Evolutionary conservation across 1,139 yeast species (phyloP), one percentile per base, ranked within the genome.

Genomic region (Magnusiomyces tetraspermus): DNA sequence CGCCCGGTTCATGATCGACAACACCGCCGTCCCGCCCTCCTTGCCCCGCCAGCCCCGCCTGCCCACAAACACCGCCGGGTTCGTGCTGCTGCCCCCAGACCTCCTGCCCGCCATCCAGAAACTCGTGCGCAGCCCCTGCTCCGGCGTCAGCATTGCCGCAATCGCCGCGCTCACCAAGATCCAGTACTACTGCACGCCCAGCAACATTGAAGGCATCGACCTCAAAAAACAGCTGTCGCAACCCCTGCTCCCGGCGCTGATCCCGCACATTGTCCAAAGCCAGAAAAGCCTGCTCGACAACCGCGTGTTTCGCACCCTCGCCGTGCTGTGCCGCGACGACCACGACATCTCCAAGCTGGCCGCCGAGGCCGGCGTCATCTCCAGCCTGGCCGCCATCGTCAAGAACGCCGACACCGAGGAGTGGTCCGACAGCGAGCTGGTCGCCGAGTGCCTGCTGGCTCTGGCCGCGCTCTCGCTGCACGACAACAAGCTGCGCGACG

Each of bases 391-490:
- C 41, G 54, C 46, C 28, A 58, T 62, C 3, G 59, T 55, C 53
- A 64, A 55, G 52, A 52, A 55, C 15, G 55, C 53, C 41, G 58
- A 52, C 26, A 52, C 58, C 2, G 54, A 54, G 28, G 51, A 56
- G 38, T 61, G 63, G 58, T 51, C 50, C 21, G 55, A 59, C 46
- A 53, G 61, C 38, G 64, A 65, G 47, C 55, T 61, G 24, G 57
- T 61, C 23, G 62, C 68, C 19, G 59, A 62, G 28, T 61, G 63
- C 17, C 53, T 68, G 10, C 57, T 64, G 10, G 67, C 68, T 10
- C 57, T 68, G 22, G 70, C 71, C 1, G 72, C 70, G 3, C 60
- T 70, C 24, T 67, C 69, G 3, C 55, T 66, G 50, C 66, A 65
- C 46, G 61, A 61, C 26, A 71, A 69, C 51, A 57, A 59, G n/a